These are phyloP conservation scores for Tuber aestivum DNA, from an alignment of 495 filamentous ascomycete genomes.

Conservation along the genomic window DNA sequence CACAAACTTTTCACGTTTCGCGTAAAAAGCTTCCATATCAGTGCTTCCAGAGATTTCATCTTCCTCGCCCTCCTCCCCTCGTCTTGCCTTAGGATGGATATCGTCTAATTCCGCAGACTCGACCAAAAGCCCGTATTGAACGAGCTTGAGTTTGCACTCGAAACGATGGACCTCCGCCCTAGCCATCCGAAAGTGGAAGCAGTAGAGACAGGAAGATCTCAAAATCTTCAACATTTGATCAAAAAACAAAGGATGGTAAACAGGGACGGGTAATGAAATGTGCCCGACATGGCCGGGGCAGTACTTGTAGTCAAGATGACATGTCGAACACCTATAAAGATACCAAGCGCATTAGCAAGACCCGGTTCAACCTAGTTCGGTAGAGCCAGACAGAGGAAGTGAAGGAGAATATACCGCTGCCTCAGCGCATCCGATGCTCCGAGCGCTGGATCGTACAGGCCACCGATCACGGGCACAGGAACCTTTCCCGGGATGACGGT, in stretches of 20 bases:
- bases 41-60: conserved; percentile 29
- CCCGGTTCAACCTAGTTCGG: not conserved
- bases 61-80: conserved; percentile 47
- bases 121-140: conserved; percentile 74
- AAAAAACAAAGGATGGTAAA: conserved; percentile 92
- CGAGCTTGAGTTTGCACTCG: conserved; percentile 75
- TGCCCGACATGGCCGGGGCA: conserved; percentile 94
- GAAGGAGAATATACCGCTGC: conserved; percentile 39
- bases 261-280: conserved; percentile 83
- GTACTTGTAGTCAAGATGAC: conserved; percentile 64
- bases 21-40: conserved; percentile 55
- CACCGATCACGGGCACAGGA: conserved; percentile 44
- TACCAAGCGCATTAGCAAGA: conserved; percentile 11
- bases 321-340: conserved; percentile 72
- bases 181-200: conserved; percentile 70
- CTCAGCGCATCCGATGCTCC: conserved; percentile 54
- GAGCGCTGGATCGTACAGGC: conserved; percentile 86
- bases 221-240: conserved; percentile 80
- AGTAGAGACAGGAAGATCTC: conserved; percentile 81
- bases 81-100: conserved; percentile 45
- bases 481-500: conserved; percentile 65
- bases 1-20: conserved; percentile 64
- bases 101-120: conserved; percentile 64
- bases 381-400: conserved; percentile 16
- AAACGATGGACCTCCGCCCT: conserved; percentile 67